A percentile compares a stretch with the other conserved stretches of the same genome.
Conservation (phyloP, 2,329 filamentous ascomycete species). For the Monilinia fructigena region DNA sequence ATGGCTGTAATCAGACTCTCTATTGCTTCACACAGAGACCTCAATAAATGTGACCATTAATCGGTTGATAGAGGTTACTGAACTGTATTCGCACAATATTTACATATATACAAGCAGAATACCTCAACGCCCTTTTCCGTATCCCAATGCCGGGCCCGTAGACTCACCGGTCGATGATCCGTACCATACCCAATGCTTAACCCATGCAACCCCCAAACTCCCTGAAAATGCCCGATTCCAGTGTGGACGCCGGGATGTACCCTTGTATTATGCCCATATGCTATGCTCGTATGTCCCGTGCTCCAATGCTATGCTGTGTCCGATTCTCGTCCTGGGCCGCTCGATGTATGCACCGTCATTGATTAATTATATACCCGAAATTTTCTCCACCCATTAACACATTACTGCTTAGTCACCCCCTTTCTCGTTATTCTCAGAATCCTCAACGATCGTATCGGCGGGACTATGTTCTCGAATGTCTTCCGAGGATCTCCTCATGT, state of each 20-base stretch:
- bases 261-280: conserved; percentile 4
- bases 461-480: neutral
- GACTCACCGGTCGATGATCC: conserved; percentile 29
- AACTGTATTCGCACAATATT: neutral
- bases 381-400: neutral
- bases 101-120: neutral
- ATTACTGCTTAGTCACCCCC: neutral
- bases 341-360: conserved; percentile 10
- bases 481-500: neutral
- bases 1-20: neutral
- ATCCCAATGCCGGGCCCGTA: conserved; percentile 30
- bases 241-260: neutral
- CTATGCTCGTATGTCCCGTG: conserved; percentile 2
- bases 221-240: conserved; percentile 1
- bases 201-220: neutral
- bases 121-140: conserved; percentile 1
- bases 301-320: neutral
- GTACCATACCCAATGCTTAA: conserved; percentile 15
- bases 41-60: too few species aligned
- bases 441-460: neutral
- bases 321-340: neutral
- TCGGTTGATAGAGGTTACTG: too few species aligned
- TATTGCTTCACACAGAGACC: neutral
- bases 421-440: neutral
- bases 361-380: conserved; percentile 3